Evolutionary conservation across 371 early-diverging fungal genomes (phyloP), one percentile per base, ranked within the genome.

Genomic region (Mortierella sp.): DNA sequence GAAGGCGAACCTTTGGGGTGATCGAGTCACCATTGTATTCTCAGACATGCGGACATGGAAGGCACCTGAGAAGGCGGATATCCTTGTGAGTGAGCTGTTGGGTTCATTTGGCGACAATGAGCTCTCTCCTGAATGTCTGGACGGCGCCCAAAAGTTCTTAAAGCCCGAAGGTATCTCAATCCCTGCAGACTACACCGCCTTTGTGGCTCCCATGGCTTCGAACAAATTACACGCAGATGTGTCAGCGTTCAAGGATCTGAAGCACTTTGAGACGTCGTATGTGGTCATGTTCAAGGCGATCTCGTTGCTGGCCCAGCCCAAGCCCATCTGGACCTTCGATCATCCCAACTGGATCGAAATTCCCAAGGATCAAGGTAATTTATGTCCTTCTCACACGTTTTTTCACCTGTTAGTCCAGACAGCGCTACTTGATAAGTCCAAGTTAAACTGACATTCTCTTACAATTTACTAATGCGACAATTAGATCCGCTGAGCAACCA

Each of bases 41-140:
- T 93, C 94, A 13, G 98, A 99, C 77, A 98, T 98, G 98, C 94
- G 99, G 65, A 89, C 90, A 77, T 97, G 96, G 96, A 91, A 86
- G n/a, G 92, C 96, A 0, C 91, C 94, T 0, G 92, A 93, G 74
- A 91, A 95, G 90, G 96, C 95, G 42, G 98, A 97, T 88, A 96
- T 98, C 50, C 89, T 98, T 38, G 96, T 97, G 34, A 96, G 96
- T 79, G 98, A 98, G 88, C 91, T 98, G 6, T 89, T 98, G 47
- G 97, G 98, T 6, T 98, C 98, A 16, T 97, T 98, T 92, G 98
- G 98, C 70, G 98, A 99, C 88, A 99, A 99, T 88, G 99, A 99
- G 87, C 92, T 98, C 6, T 96, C 98, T 2, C 99, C 99, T 4
- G 99, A 99, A 89, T 99, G 99, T 85, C 89, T 99, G 31, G 97